Evolutionary conservation across 192 early-diverging fungal species (phyloP).

Genomic region (Allomyces macrogynus): DNA sequence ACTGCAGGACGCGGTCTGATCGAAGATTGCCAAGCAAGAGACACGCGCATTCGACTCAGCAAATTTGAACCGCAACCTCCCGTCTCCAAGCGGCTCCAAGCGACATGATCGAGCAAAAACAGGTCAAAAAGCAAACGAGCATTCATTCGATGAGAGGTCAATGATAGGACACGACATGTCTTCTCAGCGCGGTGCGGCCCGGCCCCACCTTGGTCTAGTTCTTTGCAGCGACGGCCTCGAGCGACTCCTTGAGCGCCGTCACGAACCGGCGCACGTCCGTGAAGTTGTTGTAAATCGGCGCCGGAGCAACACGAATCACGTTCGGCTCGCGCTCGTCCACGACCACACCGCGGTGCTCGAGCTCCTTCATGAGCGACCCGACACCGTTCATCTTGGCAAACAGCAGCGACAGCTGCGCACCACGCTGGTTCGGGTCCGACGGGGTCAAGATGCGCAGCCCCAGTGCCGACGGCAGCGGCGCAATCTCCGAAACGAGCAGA

Average conservation of each 20-base stretch:
- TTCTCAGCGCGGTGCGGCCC: too few relatives aligned
- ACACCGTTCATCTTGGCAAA: constrained; percentile 32
- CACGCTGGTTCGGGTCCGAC: constrained; percentile 43
- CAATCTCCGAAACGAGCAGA: constrained; percentile 29
- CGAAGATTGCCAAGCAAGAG: too few relatives aligned
- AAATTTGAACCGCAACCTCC: too few relatives aligned
- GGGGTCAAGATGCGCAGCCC: constrained; percentile 61
- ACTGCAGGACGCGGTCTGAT: too few relatives aligned
- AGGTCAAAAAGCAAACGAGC: too few relatives aligned
- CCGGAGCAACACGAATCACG: constrained; percentile 75
- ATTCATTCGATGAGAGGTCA: too few relatives aligned
- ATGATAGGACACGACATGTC: too few relatives aligned
- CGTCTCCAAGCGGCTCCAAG: too few relatives aligned
- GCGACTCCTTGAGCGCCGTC: constrained; percentile 22
- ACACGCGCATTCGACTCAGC: too few relatives aligned
- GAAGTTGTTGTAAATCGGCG: constrained; percentile 78
- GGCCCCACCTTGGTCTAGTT: too few relatives aligned
- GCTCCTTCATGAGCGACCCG: constrained; percentile 32
- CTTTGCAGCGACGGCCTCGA: too few relatives aligned
- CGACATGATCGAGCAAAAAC: too few relatives aligned
- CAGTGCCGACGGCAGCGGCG: constrained; percentile 6
- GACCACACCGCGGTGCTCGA: constrained; percentile 45
- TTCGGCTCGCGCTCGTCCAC: constrained; percentile 78
- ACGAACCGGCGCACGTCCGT: constrained; percentile 53
- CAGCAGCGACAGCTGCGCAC: constrained; percentile 65